Conservation (phyloP, 352 stramenopile species). For the Stephanocyclus meneghinianus region DNA sequence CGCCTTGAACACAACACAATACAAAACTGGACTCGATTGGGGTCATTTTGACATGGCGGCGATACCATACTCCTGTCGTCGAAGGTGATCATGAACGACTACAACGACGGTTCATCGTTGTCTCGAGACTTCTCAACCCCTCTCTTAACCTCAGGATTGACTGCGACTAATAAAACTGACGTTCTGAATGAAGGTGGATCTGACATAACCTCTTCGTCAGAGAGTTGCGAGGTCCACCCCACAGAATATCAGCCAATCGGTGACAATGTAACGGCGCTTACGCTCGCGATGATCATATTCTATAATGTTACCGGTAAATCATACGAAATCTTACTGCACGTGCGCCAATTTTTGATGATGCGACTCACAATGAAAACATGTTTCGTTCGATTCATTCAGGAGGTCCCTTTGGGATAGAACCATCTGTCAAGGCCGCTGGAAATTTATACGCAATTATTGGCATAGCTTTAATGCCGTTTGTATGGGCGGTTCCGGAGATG, state of each 20-base stretch:
- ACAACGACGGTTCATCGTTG: too few relatives aligned
- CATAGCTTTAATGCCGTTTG: slow-evolving; percentile 84
- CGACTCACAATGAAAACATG: background rate
- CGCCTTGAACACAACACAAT: too few relatives aligned
- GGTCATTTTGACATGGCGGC: too few relatives aligned
- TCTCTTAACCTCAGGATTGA: too few relatives aligned
- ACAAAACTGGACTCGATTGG: too few relatives aligned
- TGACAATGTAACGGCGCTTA: background rate
- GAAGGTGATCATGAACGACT: too few relatives aligned
- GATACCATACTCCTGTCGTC: too few relatives aligned
- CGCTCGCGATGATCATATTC: slow-evolving; percentile 37
- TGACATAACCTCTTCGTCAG: background rate
- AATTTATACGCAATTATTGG: slow-evolving; percentile 85
- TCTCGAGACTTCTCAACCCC: too few relatives aligned
- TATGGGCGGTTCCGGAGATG: slow-evolving; percentile 86
- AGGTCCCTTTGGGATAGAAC: slow-evolving; percentile 89
- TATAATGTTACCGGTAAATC: slow-evolving; percentile 34
- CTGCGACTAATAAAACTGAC: too few relatives aligned
- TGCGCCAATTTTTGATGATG: background rate
- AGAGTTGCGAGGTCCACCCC: background rate
- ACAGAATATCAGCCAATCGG: background rate
- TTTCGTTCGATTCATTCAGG: slow-evolving; percentile 50
- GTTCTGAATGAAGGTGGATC: too few relatives aligned
- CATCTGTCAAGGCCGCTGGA: slow-evolving; percentile 85
- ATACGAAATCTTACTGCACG: background rate